Base-by-base conservation (phyloP, 495 filamentous ascomycete species). In the Rostrohypoxylon terebratum region DNA sequence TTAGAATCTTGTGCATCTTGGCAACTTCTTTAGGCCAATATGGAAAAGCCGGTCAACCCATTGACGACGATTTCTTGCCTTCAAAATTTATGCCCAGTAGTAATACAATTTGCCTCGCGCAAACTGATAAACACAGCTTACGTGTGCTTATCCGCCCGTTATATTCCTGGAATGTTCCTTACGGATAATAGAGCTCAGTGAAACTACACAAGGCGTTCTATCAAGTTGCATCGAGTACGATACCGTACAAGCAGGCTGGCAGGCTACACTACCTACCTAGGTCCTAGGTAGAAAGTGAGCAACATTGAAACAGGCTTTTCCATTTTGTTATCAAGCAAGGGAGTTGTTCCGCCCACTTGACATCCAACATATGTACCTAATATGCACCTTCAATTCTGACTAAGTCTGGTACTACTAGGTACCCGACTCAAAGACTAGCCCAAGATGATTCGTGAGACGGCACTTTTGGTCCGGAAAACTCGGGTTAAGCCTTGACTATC, bases 401-500 rank as follows among this genome's bases (percentile, higher is more conserved):
- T 59, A 53, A 59, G 18, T 60, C n/a, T n/a, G 9, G 45, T 28
- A 13, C 45, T 50, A 66, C 42, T 50, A 48, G 48, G 57, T 38
- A 50, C 36, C 59, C 48, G 57, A 14, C 8, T 48, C 16, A 1
- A 23, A 33, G 5, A 48, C 42, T 38, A 66, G 38, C 36, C 31
- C 31, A 48, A 48, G 34, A 66, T 71, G 69, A 71, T 48, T 72
- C 69, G 62, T 53, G 38, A 60, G 47, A 42, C 61, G 54, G 45
- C 38, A n/a, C 6, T 11, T 57, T 59, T 7, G 14, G 34, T 16
- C 57, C 62, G 62, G 62, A 31, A 28, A 42, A 20, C 20, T 57
- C 40, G 62, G 62, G 31, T 31, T 65, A 59, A 54, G 34, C 38
- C 51, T 66, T 23, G 42, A 23, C 44, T 14, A 53, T 55, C 10